phyloP scores from a whole-genome alignment of 352 stramenopile genomes.

The Globisporangium acanthophoron region DNA sequence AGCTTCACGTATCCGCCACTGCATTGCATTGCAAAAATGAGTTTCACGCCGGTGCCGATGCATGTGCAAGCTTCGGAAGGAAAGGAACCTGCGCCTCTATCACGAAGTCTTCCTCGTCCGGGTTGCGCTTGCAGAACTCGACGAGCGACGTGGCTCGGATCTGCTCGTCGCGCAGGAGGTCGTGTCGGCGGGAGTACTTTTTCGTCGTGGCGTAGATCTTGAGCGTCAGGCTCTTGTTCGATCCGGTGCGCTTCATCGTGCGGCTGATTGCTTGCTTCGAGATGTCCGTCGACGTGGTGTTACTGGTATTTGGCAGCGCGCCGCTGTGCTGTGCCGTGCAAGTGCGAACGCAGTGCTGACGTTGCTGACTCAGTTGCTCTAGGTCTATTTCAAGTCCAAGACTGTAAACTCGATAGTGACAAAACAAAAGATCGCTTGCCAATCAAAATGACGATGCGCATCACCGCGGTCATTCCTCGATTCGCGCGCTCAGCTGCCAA shows the following conservation, averaged over 20 bases:
- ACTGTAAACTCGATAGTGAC: too few species aligned
- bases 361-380: too few species aligned
- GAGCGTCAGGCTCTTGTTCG: conserved; percentile 11
- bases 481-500: too few species aligned
- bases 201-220: conserved; percentile 31
- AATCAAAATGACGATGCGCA: too few species aligned
- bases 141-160: conserved; percentile 22
- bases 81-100: conserved; percentile 29
- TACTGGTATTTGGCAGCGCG: too few species aligned
- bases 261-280: not conserved
- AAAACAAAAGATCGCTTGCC: too few species aligned
- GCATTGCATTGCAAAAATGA: not conserved
- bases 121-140: conserved; percentile 40
- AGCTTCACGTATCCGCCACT: conserved; percentile 42
- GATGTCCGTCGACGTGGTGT: too few species aligned
- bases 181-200: conserved; percentile 31
- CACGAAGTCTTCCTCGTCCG: conserved; percentile 46
- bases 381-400: too few species aligned
- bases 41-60: not conserved
- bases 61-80: not conserved
- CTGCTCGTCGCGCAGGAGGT: conserved; percentile 31
- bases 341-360: too few species aligned
- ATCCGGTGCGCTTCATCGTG: conserved; percentile 7
- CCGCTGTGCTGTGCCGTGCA: too few species aligned
- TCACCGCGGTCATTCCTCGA: too few species aligned